Conservation (phyloP, 2,329 filamentous ascomycete genomes). For the Ascochyta lentis region DNA sequence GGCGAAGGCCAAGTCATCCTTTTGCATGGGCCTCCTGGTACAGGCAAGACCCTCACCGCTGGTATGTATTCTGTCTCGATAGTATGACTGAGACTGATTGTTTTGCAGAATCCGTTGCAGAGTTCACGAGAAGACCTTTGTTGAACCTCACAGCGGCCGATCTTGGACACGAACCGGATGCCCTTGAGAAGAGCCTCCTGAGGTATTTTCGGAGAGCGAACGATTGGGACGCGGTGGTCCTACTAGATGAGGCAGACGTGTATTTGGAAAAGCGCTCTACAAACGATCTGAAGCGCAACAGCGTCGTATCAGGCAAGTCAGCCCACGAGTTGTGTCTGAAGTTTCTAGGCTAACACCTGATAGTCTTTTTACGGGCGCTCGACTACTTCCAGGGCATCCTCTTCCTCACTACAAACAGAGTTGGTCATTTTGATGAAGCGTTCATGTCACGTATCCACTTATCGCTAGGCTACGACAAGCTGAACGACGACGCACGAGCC, state of each 20-base stretch:
- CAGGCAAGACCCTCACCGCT: constrained; percentile 82
- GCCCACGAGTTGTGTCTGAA: background rate
- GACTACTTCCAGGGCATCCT: constrained; percentile 52
- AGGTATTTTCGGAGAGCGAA: constrained; percentile 22
- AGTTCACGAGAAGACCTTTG: constrained; percentile 31
- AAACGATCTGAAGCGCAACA: constrained; percentile 39
- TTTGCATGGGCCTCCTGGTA: constrained; percentile 75
- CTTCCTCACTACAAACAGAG: constrained; percentile 45
- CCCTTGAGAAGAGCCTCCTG: constrained; percentile 21
- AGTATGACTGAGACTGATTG: background rate
- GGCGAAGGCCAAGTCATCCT: constrained; percentile 28
- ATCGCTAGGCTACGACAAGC: constrained; percentile 68
- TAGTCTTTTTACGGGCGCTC: constrained; percentile 45
- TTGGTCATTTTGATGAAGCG: constrained; percentile 77
- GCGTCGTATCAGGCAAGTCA: constrained; percentile 31
- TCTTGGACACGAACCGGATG: constrained; percentile 20
- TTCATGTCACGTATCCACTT: constrained; percentile 88
- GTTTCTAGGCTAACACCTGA: background rate
- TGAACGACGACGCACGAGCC: constrained; percentile 9
- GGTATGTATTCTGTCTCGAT: constrained; percentile 24
- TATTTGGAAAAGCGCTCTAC: constrained; percentile 43
- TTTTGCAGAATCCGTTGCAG: constrained; percentile 29
- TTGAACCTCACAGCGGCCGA: constrained; percentile 27
- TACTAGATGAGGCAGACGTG: constrained; percentile 50
- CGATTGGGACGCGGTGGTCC: constrained; percentile 35